These are phyloP conservation scores for Trametes coccinea DNA, from an alignment of 768 basidiomycete species.

Conservation along the genomic window DNA sequence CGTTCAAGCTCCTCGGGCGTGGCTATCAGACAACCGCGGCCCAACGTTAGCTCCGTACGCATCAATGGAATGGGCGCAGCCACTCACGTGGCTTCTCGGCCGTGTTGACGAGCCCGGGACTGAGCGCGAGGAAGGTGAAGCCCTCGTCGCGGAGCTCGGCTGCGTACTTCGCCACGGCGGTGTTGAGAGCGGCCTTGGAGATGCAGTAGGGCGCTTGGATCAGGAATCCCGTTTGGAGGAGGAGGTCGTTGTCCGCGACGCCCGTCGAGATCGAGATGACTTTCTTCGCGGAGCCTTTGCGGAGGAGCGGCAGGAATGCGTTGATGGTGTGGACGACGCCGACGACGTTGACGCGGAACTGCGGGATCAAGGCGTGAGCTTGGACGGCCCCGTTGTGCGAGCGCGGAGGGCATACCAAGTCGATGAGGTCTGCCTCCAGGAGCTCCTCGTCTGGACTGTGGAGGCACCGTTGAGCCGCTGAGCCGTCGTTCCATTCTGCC, in stretches of 20 bases:
- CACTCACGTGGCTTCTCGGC: constrained; percentile 19
- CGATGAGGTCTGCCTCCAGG: constrained; percentile 28
- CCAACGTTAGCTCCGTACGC: not conserved
- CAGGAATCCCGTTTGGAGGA: constrained; percentile 17
- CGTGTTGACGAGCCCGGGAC: constrained; percentile 42
- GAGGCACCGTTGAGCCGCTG: not conserved
- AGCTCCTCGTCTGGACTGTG: constrained; percentile 22
- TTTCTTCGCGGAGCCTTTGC: constrained; percentile 35
- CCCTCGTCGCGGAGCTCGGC: constrained; percentile 30
- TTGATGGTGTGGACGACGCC: constrained; percentile 39
- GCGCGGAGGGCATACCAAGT: constrained; percentile 16
- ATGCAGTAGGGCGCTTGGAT: constrained; percentile 32
- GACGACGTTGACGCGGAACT: constrained; percentile 38
- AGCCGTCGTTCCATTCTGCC: not conserved
- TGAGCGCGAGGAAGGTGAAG: constrained; percentile 38
- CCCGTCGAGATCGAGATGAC: constrained; percentile 37
- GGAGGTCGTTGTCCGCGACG: constrained; percentile 33
- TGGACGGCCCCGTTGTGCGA: not conserved
- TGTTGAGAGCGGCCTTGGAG: constrained; percentile 41
- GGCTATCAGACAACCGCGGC: not conserved
- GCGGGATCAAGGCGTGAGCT: not conserved
- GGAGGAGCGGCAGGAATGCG: constrained; percentile 42
- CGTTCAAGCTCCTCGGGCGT: constrained; percentile 20
- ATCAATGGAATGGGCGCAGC: too few relatives aligned
- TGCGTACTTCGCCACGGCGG: constrained; percentile 41